Base-by-base conservation (phyloP, 2,329 filamentous ascomycete genomes). In the Eutypella sp. region DNA sequence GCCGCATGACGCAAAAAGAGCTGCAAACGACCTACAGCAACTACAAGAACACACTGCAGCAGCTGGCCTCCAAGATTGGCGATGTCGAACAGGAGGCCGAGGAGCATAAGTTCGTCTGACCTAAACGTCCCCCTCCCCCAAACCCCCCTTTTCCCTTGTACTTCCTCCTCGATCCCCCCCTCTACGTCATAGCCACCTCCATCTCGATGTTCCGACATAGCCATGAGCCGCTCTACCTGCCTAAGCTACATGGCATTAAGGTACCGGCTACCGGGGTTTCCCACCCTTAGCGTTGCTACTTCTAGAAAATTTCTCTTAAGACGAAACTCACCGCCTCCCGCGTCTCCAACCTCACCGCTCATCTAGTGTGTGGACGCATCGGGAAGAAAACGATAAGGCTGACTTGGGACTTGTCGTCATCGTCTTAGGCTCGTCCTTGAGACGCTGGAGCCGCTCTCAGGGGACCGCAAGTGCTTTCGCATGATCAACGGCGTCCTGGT, bases 401-500 rank as follows among this genome's bases (percentile, higher is more conserved):
- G n/a, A n/a, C n/a, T n/a, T n/a, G n/a, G n/a, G n/a, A n/a, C n/a
- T n/a, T n/a, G n/a, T 64, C 55, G 60, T 58, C 46, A 24, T 46
- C 49, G 20, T 22, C 52, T 52, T 56, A 97, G 93, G 69, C 87
- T 97, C 55, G 93, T 99, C 27, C 80, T 97, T 42, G 92, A 97
- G 64, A 97, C 92, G 3, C 73, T 99, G 52, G 79, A 85, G 48
- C 91, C 91, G 39, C 79, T 97, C 20, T 77, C 88, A 1, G 79
- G 76, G 53, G 87, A 95, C 55, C 87, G 93, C 60, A 99, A 96
- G 73, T 97, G 92, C 71, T 99, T 97, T 72, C 91, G 93, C 58
- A 89, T 99, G 81, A 95, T 99, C 67, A 97, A 99, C 67, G 93
- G 93, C 39, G 91, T 97, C 20, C 74, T 99, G 47, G 89, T 96